phyloP scores from a whole-genome alignment of 2,329 filamentous ascomycete species.

The Penicillium brevicompactum region DNA sequence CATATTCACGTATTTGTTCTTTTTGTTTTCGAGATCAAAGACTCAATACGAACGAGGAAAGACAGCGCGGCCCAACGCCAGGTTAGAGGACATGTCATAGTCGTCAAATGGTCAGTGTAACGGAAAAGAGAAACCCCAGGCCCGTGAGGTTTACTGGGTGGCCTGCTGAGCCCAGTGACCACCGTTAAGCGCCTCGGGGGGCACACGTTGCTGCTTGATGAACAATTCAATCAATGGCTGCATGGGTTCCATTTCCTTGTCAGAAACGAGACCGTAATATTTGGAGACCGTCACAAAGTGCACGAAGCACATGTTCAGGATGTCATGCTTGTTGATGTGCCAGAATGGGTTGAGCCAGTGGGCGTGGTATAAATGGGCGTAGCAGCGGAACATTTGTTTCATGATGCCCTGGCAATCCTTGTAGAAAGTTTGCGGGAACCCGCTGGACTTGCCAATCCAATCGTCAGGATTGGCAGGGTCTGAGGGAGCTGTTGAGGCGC shows the following conservation, averaged over 20 bases:
- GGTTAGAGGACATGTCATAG: conserved; percentile 34
- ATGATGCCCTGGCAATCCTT: conserved; percentile 91
- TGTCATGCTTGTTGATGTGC: conserved; percentile 70
- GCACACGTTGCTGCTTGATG: conserved; percentile 85
- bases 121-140: conserved; percentile 13
- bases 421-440: conserved; percentile 88
- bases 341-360: conserved; percentile 87
- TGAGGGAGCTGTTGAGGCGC: conserved; percentile 13
- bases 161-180: conserved; percentile 46
- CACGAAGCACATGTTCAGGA: conserved; percentile 84
- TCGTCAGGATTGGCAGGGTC: conserved; percentile 57
- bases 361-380: conserved; percentile 96
- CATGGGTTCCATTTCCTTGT: conserved; percentile 93
- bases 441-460: conserved; percentile 89
- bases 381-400: conserved; percentile 98
- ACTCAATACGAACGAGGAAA: conserved; percentile 25
- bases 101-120: conserved; percentile 20
- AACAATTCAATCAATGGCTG: conserved; percentile 90
- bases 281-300: conserved; percentile 82
- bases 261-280: conserved; percentile 79
- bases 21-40: conserved; percentile 10
- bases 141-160: conserved; percentile 29
- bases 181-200: conserved; percentile 59
- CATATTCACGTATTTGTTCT: conserved; percentile 18
- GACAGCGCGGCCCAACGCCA: conserved; percentile 36